Base-by-base conservation (phyloP, 1,284 basidiomycete genomes). In the Fomes fomentarius region DNA sequence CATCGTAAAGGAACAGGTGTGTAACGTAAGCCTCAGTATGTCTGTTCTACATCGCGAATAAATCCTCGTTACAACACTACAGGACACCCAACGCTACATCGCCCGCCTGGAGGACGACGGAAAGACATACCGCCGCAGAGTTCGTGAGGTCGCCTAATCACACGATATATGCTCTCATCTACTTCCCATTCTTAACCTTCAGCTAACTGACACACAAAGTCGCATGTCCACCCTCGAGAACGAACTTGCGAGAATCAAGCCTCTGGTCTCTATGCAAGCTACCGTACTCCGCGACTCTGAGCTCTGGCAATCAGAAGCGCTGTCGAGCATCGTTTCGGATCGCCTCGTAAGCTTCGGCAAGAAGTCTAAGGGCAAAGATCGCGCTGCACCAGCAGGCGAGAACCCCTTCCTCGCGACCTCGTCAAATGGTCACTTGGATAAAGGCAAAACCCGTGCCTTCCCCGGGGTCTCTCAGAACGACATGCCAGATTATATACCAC, bases 191-290 rank as follows among this genome's bases (percentile, higher is more conserved):
- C 17, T 33, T 42, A 28, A 35, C 12, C 21, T 14, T 43, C 38
- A 26, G 24, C 3, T 57, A 85, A 82, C 71, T 85, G 77, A 80
- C 39, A 70, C 77, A 6, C 76, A 80, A 47, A 44, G 19, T 28
- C 76, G 80, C 26, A 67, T 82, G 11, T 63, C 71, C 4, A 58
- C 72, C 5, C 71, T 86, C 1, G 83, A 85, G 64, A 58, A 71
- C 11, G 84, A 87, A 57, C 71, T 86, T 2, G 63, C 68, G 1
- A 78, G 79, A 50, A 75, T 86, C 9, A 79, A 80, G 31, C 84
- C 84, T 0, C 67, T 85, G 17, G 74, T 87, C 26, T 70, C 84
- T 11, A 77, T 84, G 72, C 77, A 82, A 51, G 77, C 81, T 11
- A 74, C 53, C 45, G 63, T 54, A 60, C 61, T 66, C 45, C 57